These are phyloP conservation scores for Naganishia randhawae DNA, from an alignment of 768 basidiomycete genomes.

Conservation along the genomic window DNA sequence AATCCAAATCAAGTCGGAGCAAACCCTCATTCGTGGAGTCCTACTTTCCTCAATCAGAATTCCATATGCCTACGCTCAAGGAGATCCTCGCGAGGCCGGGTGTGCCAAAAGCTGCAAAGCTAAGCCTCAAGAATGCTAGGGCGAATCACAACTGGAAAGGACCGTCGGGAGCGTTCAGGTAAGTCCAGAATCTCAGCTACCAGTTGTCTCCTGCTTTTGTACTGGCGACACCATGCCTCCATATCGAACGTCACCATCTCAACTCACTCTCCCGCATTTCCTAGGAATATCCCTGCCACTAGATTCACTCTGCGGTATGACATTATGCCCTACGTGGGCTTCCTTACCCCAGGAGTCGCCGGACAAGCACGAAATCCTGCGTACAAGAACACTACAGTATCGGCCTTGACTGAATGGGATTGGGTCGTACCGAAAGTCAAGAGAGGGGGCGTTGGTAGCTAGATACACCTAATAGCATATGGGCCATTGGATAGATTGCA, in stretches of 20 bases:
- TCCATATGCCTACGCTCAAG: constrained; percentile 1
- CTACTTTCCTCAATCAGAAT: constrained; percentile 18
- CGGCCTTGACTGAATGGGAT: constrained; percentile 22
- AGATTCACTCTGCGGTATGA: constrained; percentile 27
- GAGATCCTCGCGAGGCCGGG: constrained; percentile 5
- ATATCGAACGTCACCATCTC: background rate
- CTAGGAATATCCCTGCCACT: constrained; percentile 8
- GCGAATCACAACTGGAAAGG: constrained; percentile 28
- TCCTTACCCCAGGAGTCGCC: constrained; percentile 26
- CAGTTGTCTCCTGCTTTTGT: background rate
- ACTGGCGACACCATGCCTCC: background rate
- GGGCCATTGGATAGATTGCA: no score
- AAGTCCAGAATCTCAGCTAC: no score
- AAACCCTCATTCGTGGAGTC: constrained; percentile 14
- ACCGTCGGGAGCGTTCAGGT: constrained; percentile 27
- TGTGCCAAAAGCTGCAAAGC: constrained; percentile 2
- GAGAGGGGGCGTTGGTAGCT: constrained; percentile 23
- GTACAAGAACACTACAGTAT: constrained; percentile 6
- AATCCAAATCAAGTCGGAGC: background rate
- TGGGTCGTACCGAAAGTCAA: constrained; percentile 26
- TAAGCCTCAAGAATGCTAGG: constrained; percentile 17
- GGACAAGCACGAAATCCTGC: constrained; percentile 25
- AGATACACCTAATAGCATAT: background rate
- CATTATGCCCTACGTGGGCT: constrained; percentile 31
- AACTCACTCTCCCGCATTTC: background rate